Percentiles rank a stretch among this genome's conserved stretches.
phyloP scores from a whole-genome alignment of 768 basidiomycete species.

The Podaxis sp. region DNA sequence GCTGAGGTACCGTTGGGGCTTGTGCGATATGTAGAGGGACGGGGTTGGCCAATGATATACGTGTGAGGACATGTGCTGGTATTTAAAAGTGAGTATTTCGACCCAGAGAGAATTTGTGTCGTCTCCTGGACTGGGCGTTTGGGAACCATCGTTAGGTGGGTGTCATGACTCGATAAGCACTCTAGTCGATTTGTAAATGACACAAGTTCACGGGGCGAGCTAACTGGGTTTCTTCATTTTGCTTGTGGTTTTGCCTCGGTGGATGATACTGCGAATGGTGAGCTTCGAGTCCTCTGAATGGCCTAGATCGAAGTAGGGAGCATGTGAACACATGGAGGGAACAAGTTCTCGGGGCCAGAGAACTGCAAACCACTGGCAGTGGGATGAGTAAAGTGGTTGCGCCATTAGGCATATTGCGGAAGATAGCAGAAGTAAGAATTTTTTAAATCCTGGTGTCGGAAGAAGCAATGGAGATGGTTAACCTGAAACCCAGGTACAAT shows the following conservation, averaged over 20 bases:
- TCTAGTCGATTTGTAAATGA: conserved; percentile 58
- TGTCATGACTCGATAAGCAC: conserved; percentile 93
- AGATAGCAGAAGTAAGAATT: no score
- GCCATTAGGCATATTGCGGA: no score
- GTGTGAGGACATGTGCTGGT: conserved; percentile 46
- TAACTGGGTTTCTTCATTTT: conserved; percentile 56
- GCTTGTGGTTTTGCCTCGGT: conserved; percentile 77
- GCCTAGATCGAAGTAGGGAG: no score
- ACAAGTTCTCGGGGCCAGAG: no score
- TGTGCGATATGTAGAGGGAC: conserved; percentile 42
- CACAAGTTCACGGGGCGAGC: conserved; percentile 59
- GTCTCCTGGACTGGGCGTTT: conserved; percentile 82
- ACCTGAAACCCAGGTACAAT: no score
- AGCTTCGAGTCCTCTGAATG: no score
- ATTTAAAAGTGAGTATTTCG: conserved; percentile 77
- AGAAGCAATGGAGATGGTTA: no score
- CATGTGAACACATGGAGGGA: no score
- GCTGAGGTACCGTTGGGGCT: conserved; percentile 36
- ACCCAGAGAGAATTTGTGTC: conserved; percentile 86
- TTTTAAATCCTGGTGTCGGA: no score
- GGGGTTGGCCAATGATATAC: not conserved
- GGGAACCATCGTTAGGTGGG: conserved; percentile 67
- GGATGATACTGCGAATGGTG: conserved; percentile 57
- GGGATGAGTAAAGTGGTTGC: no score
- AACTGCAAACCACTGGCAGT: no score